Conservation (phyloP, 495 filamentous ascomycete genomes). For the Copromyces sp. region DNA sequence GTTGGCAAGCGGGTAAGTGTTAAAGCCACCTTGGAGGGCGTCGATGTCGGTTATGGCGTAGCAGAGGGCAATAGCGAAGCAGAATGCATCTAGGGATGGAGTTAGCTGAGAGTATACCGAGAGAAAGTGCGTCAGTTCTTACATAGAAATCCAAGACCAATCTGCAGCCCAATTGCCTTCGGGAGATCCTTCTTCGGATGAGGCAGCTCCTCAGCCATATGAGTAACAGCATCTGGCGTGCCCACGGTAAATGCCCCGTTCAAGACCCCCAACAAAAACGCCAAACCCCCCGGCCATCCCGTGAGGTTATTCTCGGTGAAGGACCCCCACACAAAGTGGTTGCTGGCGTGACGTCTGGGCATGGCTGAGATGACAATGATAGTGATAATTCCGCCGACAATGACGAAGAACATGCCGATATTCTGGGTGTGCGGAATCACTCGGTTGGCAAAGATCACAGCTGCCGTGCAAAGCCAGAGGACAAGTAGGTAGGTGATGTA, state of each 20-base stretch:
- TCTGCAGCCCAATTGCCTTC: conserved; percentile 49
- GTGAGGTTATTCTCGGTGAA: conserved; percentile 54
- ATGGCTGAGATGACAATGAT: conserved; percentile 67
- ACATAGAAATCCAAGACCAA: conserved; percentile 48
- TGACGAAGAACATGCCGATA: conserved; percentile 57
- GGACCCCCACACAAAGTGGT: conserved; percentile 49
- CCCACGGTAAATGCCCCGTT: conserved; percentile 83
- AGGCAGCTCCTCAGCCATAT: conserved; percentile 77
- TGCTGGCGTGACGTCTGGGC: conserved; percentile 51
- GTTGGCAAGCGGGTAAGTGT: conserved; percentile 61
- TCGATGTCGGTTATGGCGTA: conserved; percentile 60
- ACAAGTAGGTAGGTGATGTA: conserved; percentile 61
- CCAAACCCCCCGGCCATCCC: conserved; percentile 61
- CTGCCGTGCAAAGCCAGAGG: conserved; percentile 53
- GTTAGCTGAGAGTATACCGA: background rate
- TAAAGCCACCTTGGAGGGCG: conserved; percentile 43
- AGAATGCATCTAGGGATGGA: conserved; percentile 42
- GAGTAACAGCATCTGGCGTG: conserved; percentile 61
- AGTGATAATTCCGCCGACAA: conserved; percentile 59
- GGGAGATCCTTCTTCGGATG: conserved; percentile 54
- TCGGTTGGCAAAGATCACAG: conserved; percentile 62
- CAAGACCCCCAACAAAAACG: conserved; percentile 70
- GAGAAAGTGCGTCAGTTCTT: background rate
- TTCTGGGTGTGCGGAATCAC: conserved; percentile 56
- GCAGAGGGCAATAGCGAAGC: conserved; percentile 63